Evolutionary conservation across 2,329 filamentous ascomycete genomes (phyloP).

Genomic region (Fonsecaea monophora): DNA sequence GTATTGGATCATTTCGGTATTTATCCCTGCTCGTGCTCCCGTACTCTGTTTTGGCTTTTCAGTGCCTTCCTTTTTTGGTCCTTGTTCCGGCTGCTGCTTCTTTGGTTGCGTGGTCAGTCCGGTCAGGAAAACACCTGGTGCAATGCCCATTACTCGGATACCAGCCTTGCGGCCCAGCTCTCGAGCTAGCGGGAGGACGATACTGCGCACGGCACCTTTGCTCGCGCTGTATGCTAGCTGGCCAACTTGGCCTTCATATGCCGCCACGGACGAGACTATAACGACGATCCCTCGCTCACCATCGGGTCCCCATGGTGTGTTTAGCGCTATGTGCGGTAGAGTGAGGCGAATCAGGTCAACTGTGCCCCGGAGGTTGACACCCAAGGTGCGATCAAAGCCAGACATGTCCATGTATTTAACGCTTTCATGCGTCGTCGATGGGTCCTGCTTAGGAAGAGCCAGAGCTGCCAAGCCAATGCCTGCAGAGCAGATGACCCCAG

Average conservation of each 20-base stretch:
- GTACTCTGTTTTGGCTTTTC: constrained; percentile 24
- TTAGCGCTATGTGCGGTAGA: constrained; percentile 38
- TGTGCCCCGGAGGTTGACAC: constrained; percentile 43
- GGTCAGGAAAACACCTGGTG: constrained; percentile 40
- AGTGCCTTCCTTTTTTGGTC: constrained; percentile 23
- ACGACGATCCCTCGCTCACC: constrained; percentile 40
- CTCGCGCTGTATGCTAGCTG: constrained; percentile 42
- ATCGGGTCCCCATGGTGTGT: constrained; percentile 36
- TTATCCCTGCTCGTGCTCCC: constrained; percentile 26
- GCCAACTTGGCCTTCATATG: constrained; percentile 41
- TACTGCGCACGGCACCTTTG: constrained; percentile 40
- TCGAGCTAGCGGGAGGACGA: constrained; percentile 40
- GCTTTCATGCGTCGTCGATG: constrained; percentile 28
- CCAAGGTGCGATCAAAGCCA: constrained; percentile 65
- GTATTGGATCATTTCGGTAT: constrained; percentile 40
- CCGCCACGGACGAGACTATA: constrained; percentile 40
- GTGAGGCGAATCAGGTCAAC: constrained; percentile 41
- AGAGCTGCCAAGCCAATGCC: constrained; percentile 39
- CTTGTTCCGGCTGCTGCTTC: constrained; percentile 2
- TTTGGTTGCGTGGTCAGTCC: constrained; percentile 36
- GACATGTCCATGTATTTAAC: constrained; percentile 57
- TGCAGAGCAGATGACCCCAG: constrained; percentile 38
- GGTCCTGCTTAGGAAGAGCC: constrained; percentile 35
- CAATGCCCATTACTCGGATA: constrained; percentile 40
- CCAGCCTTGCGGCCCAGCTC: constrained; percentile 40